Base-by-base conservation (phyloP, 495 filamentous ascomycete genomes). In the Penicillium crystallinum region DNA sequence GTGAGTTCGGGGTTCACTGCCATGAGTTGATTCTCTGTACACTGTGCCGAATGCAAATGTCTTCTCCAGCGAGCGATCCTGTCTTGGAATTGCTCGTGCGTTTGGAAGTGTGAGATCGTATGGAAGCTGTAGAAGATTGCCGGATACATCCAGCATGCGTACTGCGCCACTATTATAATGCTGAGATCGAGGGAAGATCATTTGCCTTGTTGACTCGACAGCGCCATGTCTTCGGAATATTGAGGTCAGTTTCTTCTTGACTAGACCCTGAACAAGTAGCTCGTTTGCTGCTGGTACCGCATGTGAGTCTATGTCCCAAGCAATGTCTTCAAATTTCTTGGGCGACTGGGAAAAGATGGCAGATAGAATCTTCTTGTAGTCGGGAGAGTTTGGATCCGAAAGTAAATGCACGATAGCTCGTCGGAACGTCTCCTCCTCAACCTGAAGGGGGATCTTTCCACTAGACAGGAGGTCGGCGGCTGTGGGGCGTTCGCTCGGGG, bases 141-240 rank as follows among this genome's bases (percentile, higher is more conserved):
- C 95, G 55, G 83, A 87, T 1, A 81, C 75, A 66, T 96, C 89
- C 9, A 98, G 75, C 15, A 97, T 66, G 51, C 88, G 84, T 19
- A 92, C 87, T 38, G 82, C 81, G 56, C 80, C 82, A 11, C 77
- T 78, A 36, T 80, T 80, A 61, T 97, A 96, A 64, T 89, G 82
- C 3, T 79, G 70, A 18, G 91, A 95, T 37, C 84, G 80, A 1
- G 93, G 93, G 53, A 97, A 89, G 10, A 97, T 70, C 39, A 81
- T 76, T 27, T 84, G 83, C 31, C 90, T 80, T 25, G 83, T 76
- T 0, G 80, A 80, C 64, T 97, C 90, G 18, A 97, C 84, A 2
- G 95, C 93, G 0, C 93, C 93, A 65, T 97, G 95, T 23, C 84
- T 80, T n/a, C 87, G 86, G 59, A 97, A 98, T 12, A 97, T 87